Evolutionary conservation across 179 eudicot species (phyloP).

Genomic region (Patellifolia procumbens): DNA sequence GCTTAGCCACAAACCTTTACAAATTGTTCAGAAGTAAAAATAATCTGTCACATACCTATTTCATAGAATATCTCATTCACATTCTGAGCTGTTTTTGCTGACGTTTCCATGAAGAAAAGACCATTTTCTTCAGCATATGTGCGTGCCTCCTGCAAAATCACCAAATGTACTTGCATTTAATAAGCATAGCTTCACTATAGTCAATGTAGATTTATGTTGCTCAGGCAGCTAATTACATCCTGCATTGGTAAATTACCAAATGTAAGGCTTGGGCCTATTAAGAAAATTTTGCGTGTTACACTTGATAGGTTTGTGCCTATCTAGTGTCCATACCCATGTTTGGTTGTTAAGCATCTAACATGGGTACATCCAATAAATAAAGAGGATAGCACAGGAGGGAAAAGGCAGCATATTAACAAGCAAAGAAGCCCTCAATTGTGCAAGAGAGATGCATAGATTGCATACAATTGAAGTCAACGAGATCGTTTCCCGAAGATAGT

Average conservation of each 20-base stretch:
- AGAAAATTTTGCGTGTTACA: background rate
- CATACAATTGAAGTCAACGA: no score
- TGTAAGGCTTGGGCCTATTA: background rate
- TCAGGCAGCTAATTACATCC: background rate
- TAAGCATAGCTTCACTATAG: background rate
- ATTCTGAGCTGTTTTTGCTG: slow-evolving; percentile 88
- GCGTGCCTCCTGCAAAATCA: slow-evolving; percentile 72
- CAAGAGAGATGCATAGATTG: no score
- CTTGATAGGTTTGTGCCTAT: no score
- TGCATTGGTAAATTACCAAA: background rate
- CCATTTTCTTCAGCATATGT: slow-evolving; percentile 92
- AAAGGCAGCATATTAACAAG: no score
- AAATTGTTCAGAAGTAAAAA: background rate
- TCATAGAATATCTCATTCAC: slow-evolving; percentile 84
- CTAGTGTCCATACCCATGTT: background rate
- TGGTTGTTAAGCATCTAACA: no score
- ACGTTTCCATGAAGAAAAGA: slow-evolving; percentile 88
- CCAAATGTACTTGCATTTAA: background rate
- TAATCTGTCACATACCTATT: slow-evolving; percentile 55
- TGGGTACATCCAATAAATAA: no score
- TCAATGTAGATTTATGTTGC: background rate
- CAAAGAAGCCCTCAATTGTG: no score
- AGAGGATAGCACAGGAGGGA: no score
- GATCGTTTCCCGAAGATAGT: no score
- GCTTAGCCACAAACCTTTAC: background rate